A percentile compares a stretch with the other conserved stretches of the same genome.
Conservation (phyloP, 306 rosid genomes). For the Abrus pulchellus region DNA sequence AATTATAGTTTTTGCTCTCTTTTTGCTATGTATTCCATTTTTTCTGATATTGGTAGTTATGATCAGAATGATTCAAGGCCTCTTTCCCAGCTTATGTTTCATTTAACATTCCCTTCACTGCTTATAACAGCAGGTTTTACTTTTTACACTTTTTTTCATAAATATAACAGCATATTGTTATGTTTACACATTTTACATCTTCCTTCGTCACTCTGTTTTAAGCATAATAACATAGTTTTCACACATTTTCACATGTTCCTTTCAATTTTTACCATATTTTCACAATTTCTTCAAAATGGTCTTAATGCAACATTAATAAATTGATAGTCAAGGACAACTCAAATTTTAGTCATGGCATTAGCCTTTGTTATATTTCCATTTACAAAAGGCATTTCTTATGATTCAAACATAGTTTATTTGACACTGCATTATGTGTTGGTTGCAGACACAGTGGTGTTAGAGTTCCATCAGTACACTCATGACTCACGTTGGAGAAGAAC, state of each 20-base stretch:
- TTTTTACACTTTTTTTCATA: too few relatives aligned
- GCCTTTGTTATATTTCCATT: not conserved
- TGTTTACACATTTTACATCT: not conserved
- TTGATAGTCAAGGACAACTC: not conserved
- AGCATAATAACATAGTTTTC: slow-evolving; percentile 16
- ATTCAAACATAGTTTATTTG: slow-evolving; percentile 39
- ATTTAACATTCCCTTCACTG: not conserved
- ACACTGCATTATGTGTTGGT: slow-evolving; percentile 35
- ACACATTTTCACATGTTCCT: not conserved
- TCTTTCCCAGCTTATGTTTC: slow-evolving; percentile 7
- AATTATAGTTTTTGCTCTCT: slow-evolving; percentile 38
- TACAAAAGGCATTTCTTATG: not conserved
- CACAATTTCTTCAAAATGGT: slow-evolving; percentile 8
- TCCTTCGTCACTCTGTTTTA: slow-evolving; percentile 2
- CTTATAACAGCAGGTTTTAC: too few relatives aligned
- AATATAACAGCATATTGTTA: not conserved
- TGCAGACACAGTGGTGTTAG: slow-evolving; percentile 84
- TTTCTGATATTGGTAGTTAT: slow-evolving; percentile 36
- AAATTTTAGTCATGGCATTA: slow-evolving; percentile 30
- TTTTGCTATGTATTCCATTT: slow-evolving; percentile 40
- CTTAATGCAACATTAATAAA: not conserved
- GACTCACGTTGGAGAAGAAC: slow-evolving; percentile 90
- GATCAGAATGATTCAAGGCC: slow-evolving; percentile 32
- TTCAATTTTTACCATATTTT: slow-evolving; percentile 15
- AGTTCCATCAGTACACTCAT: slow-evolving; percentile 87